These are phyloP conservation scores for Raffaelea deltoideospora DNA, from an alignment of 2,329 filamentous ascomycete genomes.

Conservation along the genomic window DNA sequence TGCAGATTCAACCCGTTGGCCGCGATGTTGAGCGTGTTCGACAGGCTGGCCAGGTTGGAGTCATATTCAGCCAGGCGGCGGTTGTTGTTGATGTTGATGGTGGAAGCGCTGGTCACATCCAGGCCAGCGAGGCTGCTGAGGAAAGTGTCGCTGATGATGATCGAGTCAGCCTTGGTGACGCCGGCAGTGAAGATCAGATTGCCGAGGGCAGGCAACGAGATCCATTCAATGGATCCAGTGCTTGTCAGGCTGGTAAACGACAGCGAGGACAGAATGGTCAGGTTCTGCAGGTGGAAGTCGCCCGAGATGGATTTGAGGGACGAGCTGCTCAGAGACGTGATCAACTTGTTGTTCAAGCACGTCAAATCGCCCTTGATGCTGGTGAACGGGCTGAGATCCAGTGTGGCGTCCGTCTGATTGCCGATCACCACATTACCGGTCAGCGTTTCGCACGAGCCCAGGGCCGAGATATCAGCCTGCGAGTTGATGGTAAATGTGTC, in stretches of 20 bases:
- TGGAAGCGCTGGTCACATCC: constrained; percentile 56
- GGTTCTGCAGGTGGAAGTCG: constrained; percentile 51
- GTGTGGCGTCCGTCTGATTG: constrained; percentile 33
- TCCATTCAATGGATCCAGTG: constrained; percentile 55
- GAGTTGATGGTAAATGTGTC: constrained; percentile 42
- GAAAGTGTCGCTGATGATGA: constrained; percentile 76
- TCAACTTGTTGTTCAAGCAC: constrained; percentile 39
- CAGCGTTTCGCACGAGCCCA: constrained; percentile 53
- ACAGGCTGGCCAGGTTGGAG: constrained; percentile 66
- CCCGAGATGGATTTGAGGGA: constrained; percentile 52
- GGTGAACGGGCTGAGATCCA: constrained; percentile 47
- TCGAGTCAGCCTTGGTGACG: constrained; percentile 50
- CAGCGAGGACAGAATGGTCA: constrained; percentile 55
- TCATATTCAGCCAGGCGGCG: constrained; percentile 58
- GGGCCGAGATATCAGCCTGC: constrained; percentile 41
- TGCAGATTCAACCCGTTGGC: constrained; percentile 64
- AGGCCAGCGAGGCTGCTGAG: constrained; percentile 67
- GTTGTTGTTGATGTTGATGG: constrained; percentile 86
- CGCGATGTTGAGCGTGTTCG: constrained; percentile 53
- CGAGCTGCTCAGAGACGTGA: constrained; percentile 48
- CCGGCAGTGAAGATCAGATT: constrained; percentile 28
- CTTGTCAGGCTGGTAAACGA: constrained; percentile 48
- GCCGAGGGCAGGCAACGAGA: constrained; percentile 50
- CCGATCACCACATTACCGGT: constrained; percentile 53
- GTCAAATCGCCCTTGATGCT: constrained; percentile 42